Percentiles rank a stretch among this genome's conserved stretches.
These are phyloP conservation scores for Xylaria sp. DNA, from an alignment of 2,329 filamentous ascomycete species.

Conservation along the genomic window DNA sequence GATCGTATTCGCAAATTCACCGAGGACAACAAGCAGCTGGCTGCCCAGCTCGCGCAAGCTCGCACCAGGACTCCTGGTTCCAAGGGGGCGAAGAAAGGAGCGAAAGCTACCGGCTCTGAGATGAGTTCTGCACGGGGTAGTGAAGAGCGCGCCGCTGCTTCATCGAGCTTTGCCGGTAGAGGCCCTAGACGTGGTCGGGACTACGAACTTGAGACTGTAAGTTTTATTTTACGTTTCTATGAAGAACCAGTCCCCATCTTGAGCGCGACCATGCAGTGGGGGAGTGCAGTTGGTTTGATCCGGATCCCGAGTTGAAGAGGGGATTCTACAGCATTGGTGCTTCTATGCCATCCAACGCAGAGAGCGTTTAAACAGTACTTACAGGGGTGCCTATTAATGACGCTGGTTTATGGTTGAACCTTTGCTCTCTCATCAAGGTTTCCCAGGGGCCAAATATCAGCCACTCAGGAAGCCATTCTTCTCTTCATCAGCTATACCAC, in stretches of 20 bases:
- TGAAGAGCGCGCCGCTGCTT: constrained; percentile 76
- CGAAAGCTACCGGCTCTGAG: constrained; percentile 62
- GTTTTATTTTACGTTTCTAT: constrained; percentile 48
- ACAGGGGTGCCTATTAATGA: background rate
- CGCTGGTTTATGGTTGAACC: background rate
- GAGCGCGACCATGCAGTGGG: constrained; percentile 7
- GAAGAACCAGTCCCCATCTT: background rate
- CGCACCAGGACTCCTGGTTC: constrained; percentile 44
- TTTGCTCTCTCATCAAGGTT: background rate
- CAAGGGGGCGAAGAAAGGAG: constrained; percentile 63
- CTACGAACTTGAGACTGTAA: constrained; percentile 83
- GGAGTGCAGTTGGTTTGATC: constrained; percentile 16
- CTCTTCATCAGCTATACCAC: background rate
- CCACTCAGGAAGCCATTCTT: background rate
- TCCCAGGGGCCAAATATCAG: background rate
- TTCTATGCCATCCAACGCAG: background rate
- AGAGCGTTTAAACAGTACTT: background rate
- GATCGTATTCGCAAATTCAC: constrained; percentile 94
- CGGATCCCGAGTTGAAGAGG: background rate
- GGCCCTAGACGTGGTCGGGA: constrained; percentile 81
- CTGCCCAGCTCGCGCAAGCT: constrained; percentile 74
- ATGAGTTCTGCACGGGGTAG: constrained; percentile 75
- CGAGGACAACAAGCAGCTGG: constrained; percentile 93
- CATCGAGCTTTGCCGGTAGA: constrained; percentile 68
- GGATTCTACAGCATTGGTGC: constrained; percentile 7